Base-by-base conservation (phyloP, 163 green algal genomes). In the Smithsoniella earleae region DNA sequence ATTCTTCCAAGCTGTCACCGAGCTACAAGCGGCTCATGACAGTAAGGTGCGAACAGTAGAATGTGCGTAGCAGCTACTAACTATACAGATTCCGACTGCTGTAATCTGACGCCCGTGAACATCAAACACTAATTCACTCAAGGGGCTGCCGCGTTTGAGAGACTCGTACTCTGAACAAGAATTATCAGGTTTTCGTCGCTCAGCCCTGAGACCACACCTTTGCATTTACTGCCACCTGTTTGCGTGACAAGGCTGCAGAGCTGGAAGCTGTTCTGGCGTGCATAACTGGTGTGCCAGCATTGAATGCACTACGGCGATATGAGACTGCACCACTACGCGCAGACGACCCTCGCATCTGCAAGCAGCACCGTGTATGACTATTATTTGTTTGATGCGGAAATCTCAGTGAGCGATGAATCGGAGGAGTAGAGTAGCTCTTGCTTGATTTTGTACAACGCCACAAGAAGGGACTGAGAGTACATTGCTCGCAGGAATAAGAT, bases 1-100 rank as follows among this genome's bases (percentile, higher is more conserved):
- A 96, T 84, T 96, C 91, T 76, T 92, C 87, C 73, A 97, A 82
- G 69, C 73, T 89, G 83, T 96, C 88, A 2, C 91, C 91, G 38
- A 97, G 63, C 90, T 95, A 83, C 63, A 69, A 36, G 3, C 40
- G 62, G 22, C 52, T 8, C 52, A 66, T 22, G 40, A 10, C 10
- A 13, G 40, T 10, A 49, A 13, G 40, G 40, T 49, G 40, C 13
- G 13, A 10, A 13, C 10, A 13, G 10, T 22, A 49, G 40, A 10
- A 49, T 10, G 40, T 13, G 40, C 40, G 13, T 49, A 10, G 10
- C 40, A 49, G 40, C 40, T 22, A 22, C 40, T 49, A 13, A 49
- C 10, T 49, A 13, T 13, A 49, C 13, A 13, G 10, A 49, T 10
- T 49, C 10, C 40, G 13, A 13, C 13, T 49, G 40, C 10, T 13